Evolutionary conservation across 1,139 yeast genomes (phyloP).

Genomic region (Suhomyces coccinellae): DNA sequence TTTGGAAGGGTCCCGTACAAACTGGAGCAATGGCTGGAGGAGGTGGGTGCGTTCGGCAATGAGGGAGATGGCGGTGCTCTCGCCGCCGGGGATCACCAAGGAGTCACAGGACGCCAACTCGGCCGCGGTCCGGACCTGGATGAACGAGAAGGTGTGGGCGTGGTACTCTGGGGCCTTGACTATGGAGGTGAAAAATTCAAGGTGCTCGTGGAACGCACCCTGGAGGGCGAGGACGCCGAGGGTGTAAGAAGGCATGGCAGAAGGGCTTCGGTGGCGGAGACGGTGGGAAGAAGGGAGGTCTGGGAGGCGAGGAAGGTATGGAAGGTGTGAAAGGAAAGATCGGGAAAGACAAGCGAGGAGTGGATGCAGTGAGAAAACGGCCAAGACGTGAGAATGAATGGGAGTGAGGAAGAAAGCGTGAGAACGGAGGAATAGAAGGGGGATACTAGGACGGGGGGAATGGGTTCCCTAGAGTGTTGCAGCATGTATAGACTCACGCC

Average conservation of each 20-base stretch:
- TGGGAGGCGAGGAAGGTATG: background rate
- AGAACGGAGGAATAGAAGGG: too few relatives aligned
- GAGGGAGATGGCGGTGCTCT: conserved; percentile 73
- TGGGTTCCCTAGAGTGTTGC: too few relatives aligned
- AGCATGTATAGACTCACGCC: too few relatives aligned
- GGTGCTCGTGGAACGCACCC: conserved; percentile 78
- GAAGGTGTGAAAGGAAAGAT: too few relatives aligned
- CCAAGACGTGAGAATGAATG: too few relatives aligned
- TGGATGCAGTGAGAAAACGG: too few relatives aligned
- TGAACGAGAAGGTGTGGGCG: conserved; percentile 27
- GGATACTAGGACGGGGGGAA: too few relatives aligned
- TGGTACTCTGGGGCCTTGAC: conserved; percentile 23
- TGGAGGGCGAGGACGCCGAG: conserved; percentile 78
- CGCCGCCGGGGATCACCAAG: conserved; percentile 79
- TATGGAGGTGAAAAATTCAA: conserved; percentile 50
- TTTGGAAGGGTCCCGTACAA: conserved; percentile 46
- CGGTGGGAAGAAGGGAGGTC: background rate
- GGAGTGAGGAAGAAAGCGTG: too few relatives aligned
- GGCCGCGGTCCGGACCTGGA: conserved; percentile 54
- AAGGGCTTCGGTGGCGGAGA: too few relatives aligned
- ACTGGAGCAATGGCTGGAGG: conserved; percentile 53
- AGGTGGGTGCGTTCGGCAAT: conserved; percentile 68
- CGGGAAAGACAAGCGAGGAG: too few relatives aligned
- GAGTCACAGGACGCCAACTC: conserved; percentile 57
- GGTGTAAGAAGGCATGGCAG: conserved; percentile 3